Conservation (phyloP, 1,284 basidiomycete species). For the Irpex rosettiformis region DNA sequence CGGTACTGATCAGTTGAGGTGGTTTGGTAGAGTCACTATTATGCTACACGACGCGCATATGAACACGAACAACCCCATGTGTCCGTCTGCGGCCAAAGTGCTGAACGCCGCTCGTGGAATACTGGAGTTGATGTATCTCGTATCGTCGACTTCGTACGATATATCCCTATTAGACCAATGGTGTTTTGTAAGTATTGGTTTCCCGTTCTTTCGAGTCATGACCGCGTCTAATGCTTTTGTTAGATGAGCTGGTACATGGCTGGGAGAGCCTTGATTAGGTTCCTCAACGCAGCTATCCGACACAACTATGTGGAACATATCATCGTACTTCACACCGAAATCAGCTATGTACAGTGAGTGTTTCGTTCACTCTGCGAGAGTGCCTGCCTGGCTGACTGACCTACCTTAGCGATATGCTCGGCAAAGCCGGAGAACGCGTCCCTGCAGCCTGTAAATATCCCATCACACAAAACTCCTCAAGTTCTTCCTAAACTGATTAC, state of each 20-base stretch:
- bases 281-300: conserved; percentile 56
- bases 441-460: conserved; percentile 51
- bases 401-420: conserved; percentile 37
- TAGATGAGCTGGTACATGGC: conserved; percentile 70
- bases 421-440: conserved; percentile 61
- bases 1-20: not conserved
- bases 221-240: conserved; percentile 9
- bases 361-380: not conserved
- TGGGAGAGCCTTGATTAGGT: conserved; percentile 61
- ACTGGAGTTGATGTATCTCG: conserved; percentile 59
- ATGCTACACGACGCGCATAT: conserved; percentile 72
- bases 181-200: conserved; percentile 41
- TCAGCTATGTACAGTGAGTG: conserved; percentile 62
- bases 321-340: conserved; percentile 51
- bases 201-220: not conserved
- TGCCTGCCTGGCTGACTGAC: conserved; percentile 21
- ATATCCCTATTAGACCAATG: conserved; percentile 61
- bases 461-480: not conserved
- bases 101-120: conserved; percentile 60
- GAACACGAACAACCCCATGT: conserved; percentile 48
- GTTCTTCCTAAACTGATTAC: conserved; percentile 16
- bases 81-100: conserved; percentile 63
- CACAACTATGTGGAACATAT: conserved; percentile 50
- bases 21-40: conserved; percentile 46
- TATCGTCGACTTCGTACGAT: conserved; percentile 69